phyloP scores from a whole-genome alignment of 2,329 filamentous ascomycete genomes.

The Aspergillus quadrilineatus region DNA sequence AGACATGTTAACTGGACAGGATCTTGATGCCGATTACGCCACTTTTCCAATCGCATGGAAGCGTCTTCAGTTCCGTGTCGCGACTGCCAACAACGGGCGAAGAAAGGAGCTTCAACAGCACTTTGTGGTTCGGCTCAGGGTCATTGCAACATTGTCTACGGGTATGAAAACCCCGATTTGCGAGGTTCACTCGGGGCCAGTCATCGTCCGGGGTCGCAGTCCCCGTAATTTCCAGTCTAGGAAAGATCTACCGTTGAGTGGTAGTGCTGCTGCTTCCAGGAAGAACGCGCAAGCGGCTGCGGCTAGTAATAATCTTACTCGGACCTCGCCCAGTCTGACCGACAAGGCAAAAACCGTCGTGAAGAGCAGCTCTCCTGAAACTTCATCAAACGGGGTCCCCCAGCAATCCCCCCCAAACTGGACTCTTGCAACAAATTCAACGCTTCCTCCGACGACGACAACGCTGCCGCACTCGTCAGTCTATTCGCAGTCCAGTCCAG shows the following conservation, averaged over 20 bases:
- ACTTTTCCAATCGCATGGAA: conserved; percentile 95
- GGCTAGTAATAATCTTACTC: conserved; percentile 29
- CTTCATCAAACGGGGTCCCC: conserved; percentile 25
- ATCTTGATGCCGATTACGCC: conserved; percentile 77
- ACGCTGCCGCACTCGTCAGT: conserved; percentile 33
- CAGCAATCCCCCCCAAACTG: conserved; percentile 36
- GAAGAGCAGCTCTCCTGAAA: conserved; percentile 39
- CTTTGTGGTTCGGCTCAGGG: conserved; percentile 85
- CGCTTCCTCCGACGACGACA: conserved; percentile 13
- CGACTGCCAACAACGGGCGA: conserved; percentile 92
- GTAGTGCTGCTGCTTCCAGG: conserved; percentile 73
- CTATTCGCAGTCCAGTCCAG: conserved; percentile 56
- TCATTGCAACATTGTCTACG: conserved; percentile 78
- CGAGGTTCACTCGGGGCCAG: conserved; percentile 82
- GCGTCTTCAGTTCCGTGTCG: conserved; percentile 87
- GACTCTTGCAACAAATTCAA: conserved; percentile 27
- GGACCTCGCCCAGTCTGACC: conserved; percentile 30
- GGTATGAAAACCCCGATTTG: conserved; percentile 78
- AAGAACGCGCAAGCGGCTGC: conserved; percentile 58
- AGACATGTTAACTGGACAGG: conserved; percentile 62
- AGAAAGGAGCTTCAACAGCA: conserved; percentile 95
- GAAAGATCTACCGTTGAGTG: conserved; percentile 85
- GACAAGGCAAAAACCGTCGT: conserved; percentile 29
- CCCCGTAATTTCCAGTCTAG: conserved; percentile 92
- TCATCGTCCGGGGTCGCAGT: conserved; percentile 90